Base-by-base conservation (phyloP, 2,329 filamentous ascomycete genomes). In the Blastomyces silverae region DNA sequence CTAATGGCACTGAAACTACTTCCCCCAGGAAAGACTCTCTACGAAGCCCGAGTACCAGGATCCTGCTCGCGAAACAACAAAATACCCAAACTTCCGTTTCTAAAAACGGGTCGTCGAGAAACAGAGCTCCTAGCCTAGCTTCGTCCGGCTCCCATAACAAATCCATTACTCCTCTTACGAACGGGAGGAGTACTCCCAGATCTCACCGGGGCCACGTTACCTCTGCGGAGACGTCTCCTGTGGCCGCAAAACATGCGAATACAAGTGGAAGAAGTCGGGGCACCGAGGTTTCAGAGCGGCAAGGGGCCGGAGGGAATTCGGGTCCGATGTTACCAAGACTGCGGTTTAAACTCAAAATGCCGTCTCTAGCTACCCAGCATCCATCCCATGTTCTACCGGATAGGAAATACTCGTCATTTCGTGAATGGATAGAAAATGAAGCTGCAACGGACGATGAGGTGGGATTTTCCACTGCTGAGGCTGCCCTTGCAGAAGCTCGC, bases 401-500 rank as follows among this genome's bases (percentile, higher is more conserved):
- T 50, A 78, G 77, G 48, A 80, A 80, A 69, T 80, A 79, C 68
- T 67, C 75, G n/a, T 82, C 83, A 0, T 84, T 86, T 69, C 74
- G 85, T 83, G 79, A 89, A 83, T 84, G 91, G 90, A 69, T 85
- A n/a, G 77, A 82, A 64, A 75, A 79, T 55, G 81, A 84, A 66
- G 81, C 82, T 67, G 65, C 71, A 31, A 77, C 77, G 39, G 73
- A 80, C 44, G 76, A 79, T 42, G 79, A 79, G 15, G 77, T 79
- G 56, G 75, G 79, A 39, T 67, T 76, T 17, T 64, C 75, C 53
- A 88, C 86, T 0, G 80, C 86, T 13, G 85, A 88, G 63, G 82
- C 85, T 71, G 87, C 88, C 1, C 74, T 79, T 56, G 82, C 83
- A 63, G 92, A 97, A 76, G 92, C 91, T 1, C 78, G 78, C 20